These are phyloP conservation scores for Flaveria robusta DNA, from an alignment of 129 eudicot species.

Conservation along the genomic window DNA sequence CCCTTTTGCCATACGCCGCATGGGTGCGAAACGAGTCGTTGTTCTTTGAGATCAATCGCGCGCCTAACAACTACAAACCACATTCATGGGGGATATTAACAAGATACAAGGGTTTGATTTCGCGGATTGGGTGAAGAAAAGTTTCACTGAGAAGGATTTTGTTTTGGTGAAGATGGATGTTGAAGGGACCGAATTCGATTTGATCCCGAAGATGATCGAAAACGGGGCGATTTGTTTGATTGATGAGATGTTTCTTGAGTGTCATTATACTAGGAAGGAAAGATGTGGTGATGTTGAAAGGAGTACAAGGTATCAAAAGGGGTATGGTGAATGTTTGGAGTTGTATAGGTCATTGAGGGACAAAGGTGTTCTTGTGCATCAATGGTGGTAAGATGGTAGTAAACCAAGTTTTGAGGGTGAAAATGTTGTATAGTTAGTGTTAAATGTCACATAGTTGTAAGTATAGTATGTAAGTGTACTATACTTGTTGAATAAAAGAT, in stretches of 20 bases:
- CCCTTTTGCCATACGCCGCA: constrained; percentile 67
- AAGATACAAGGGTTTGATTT: constrained; percentile 70
- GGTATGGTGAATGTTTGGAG: constrained; percentile 55
- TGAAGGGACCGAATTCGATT: constrained; percentile 66
- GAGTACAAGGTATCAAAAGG: constrained; percentile 48
- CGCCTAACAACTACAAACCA: constrained; percentile 35
- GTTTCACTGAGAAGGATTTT: constrained; percentile 47
- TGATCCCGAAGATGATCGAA: constrained; percentile 54
- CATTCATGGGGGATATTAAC: constrained; percentile 42
- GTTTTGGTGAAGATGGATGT: constrained; percentile 84
- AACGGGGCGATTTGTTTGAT: constrained; percentile 71
- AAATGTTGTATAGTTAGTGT: background rate
- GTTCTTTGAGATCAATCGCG: constrained; percentile 57
- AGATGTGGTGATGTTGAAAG: constrained; percentile 57
- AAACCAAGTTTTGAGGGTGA: background rate
- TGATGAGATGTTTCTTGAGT: constrained; percentile 78
- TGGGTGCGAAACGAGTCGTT: constrained; percentile 75
- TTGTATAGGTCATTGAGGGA: constrained; percentile 59
- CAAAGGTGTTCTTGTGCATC: constrained; percentile 75
- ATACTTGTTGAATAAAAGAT: background rate
- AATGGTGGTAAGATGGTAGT: constrained; percentile 42
- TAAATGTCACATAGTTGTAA: background rate
- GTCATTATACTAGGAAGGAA: constrained; percentile 60
- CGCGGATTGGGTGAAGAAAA: constrained; percentile 58
- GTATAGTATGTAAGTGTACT: background rate